Percentiles rank a stretch among this genome's conserved stretches.
Conservation (phyloP, 164 flowering plant species). For the Nymphaea colorata region DNA sequence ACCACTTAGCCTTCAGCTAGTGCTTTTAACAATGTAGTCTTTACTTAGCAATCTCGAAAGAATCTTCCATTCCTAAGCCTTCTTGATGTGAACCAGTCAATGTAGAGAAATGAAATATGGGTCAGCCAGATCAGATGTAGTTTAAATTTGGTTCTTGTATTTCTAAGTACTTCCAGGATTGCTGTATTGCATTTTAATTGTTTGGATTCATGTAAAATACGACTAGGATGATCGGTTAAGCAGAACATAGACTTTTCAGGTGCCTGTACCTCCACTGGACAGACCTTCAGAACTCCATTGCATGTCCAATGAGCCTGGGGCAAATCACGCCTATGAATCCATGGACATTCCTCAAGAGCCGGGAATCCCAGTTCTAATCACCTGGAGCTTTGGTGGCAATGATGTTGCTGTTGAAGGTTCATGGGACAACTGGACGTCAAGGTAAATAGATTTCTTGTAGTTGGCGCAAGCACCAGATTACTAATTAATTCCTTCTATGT, state of each 20-base stretch:
- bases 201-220: neutral
- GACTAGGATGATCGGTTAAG: neutral
- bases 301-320: constrained; percentile 27
- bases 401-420: constrained; percentile 85
- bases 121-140: too few relatives aligned
- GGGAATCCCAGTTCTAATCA: constrained; percentile 70
- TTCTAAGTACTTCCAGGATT: too few relatives aligned
- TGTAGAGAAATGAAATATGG: too few relatives aligned
- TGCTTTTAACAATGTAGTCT: too few relatives aligned
- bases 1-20: too few relatives aligned
- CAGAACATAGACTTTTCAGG: constrained; percentile 23
- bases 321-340: constrained; percentile 27
- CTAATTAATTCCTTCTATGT: neutral
- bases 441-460: constrained; percentile 21
- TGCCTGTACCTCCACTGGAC: constrained; percentile 61
- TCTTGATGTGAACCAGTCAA: too few relatives aligned
- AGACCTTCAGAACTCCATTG: constrained; percentile 33
- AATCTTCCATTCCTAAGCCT: too few relatives aligned
- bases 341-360: constrained; percentile 33
- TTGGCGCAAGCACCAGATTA: neutral
- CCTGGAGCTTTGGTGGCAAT: constrained; percentile 77
- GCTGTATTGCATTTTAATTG: neutral
- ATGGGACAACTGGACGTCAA: constrained; percentile 84
- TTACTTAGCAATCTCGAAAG: too few relatives aligned
- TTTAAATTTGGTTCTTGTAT: too few relatives aligned